A percentile compares a stretch with the other conserved stretches of the same genome.
Conservation (phyloP, 306 rosid genomes). For the Pterocarpus santalinus region DNA sequence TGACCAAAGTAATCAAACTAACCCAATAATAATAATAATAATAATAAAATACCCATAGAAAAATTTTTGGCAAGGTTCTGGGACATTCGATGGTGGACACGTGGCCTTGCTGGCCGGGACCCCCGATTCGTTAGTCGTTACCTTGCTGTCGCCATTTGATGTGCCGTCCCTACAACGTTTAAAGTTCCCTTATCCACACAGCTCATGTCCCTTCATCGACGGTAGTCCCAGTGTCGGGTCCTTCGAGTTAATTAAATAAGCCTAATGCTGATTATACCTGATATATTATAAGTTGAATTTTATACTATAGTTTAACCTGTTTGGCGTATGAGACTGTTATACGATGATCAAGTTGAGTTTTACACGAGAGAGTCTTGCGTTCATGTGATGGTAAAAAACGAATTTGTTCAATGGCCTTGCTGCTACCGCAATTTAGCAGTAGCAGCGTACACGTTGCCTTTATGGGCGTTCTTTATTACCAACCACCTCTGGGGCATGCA, state of each 20-base stretch:
- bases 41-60: neutral
- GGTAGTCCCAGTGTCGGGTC: slow-evolving; percentile 20
- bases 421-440: too few species aligned
- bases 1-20: neutral
- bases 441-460: too few species aligned
- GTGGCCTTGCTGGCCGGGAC: slow-evolving; percentile 48
- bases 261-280: too few species aligned
- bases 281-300: too few species aligned
- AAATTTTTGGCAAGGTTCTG: neutral
- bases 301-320: too few species aligned
- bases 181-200: slow-evolving; percentile 51
- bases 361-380: too few species aligned
- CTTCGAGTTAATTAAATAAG: neutral
- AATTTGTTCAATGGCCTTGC: too few species aligned
- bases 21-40: neutral
- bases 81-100: slow-evolving; percentile 44
- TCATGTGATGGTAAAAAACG: too few species aligned
- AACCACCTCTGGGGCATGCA: neutral
- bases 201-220: neutral
- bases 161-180: slow-evolving; percentile 51
- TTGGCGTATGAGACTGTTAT: too few species aligned
- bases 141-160: slow-evolving; percentile 31
- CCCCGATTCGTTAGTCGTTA: slow-evolving; percentile 9
- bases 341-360: too few species aligned
- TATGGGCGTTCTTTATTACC: neutral